These are phyloP conservation scores for Coleophoma cylindrospora DNA, from an alignment of 2,329 filamentous ascomycete genomes.

Conservation along the genomic window DNA sequence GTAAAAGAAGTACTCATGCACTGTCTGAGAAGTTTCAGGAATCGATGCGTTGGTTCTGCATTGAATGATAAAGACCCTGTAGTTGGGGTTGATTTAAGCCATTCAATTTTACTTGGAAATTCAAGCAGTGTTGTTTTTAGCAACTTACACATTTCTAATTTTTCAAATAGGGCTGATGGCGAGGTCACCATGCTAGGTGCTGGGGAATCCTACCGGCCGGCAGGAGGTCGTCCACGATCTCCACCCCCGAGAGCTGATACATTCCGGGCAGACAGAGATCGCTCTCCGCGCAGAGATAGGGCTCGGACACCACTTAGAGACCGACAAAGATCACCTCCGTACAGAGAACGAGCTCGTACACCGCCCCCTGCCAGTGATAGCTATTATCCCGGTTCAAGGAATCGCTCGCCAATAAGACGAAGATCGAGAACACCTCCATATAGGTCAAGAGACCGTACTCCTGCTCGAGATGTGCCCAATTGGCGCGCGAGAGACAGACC, in stretches of 20 bases:
- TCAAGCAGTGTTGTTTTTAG: too few relatives aligned
- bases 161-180: slow-evolving; percentile 4
- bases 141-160: not conserved
- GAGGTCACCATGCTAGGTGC: slow-evolving; percentile 26
- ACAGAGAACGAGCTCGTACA: slow-evolving; percentile 5
- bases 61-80: too few relatives aligned
- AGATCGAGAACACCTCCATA: slow-evolving; percentile 7
- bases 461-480: not conserved
- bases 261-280: slow-evolving; percentile 16
- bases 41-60: too few relatives aligned
- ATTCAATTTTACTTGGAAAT: too few relatives aligned
- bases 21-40: too few relatives aligned
- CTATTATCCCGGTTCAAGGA: slow-evolving; percentile 4
- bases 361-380: slow-evolving; percentile 9
- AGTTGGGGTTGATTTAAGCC: too few relatives aligned
- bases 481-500: slow-evolving; percentile 8
- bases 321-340: slow-evolving; percentile 15
- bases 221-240: slow-evolving; percentile 20
- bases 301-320: slow-evolving; percentile 18
- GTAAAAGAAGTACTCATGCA: too few relatives aligned
- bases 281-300: slow-evolving; percentile 10
- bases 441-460: slow-evolving; percentile 1
- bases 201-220: slow-evolving; percentile 27
- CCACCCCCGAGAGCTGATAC: slow-evolving; percentile 21
- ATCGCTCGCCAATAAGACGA: slow-evolving; percentile 4